Base-by-base conservation (phyloP, 768 basidiomycete genomes). In the Leccinum broughii region DNA sequence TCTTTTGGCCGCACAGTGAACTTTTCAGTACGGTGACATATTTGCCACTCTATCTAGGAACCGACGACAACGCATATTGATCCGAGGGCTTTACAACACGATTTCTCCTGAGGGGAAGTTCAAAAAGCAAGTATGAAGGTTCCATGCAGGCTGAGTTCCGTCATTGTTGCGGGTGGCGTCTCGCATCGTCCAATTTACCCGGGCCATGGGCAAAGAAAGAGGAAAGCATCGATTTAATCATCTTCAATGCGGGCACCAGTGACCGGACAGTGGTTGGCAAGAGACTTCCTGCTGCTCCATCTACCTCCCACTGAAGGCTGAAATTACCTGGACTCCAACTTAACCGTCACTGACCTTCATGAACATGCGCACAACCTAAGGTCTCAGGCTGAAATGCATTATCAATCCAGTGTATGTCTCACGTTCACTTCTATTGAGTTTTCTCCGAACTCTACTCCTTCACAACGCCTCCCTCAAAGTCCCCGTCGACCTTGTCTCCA, bases 11-110 rank as follows among this genome's bases (percentile, higher is more conserved):
- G 51, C 50, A 32, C 68, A 32, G 41, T 44, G 51, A 13, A 20
- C 35, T 35, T 35, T n/a, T 41, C 30, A 14, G 28, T 26, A 28
- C 39, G 26, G 48, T 17, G 32, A 51, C 15, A 46, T 14, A 15
- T 39, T 24, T n/a, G 14, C 32, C 26, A 13, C 44, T 46, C 51
- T 51, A 41, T 54, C 56, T 11, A 54, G 67, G 54, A 67, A 66
- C 44, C 26, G 28, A 35, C 51, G 20, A 39, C 51, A 50, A 6
- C 34, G 55, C 50, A 50, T 24, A 46, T 46, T 46, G 69, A 68
- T 69, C 64, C 69, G 64, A 69, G 69, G 60, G 59, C 30, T 60
- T 56, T 59, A 57, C 37, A 26, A 4, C 54, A 55, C 52, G 48
- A 59, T 60, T 34, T 67, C 57, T 58, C 39, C 41, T 11, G n/a